Conservation (phyloP, 768 basidiomycete genomes). For the Termitomyces sp. region DNA sequence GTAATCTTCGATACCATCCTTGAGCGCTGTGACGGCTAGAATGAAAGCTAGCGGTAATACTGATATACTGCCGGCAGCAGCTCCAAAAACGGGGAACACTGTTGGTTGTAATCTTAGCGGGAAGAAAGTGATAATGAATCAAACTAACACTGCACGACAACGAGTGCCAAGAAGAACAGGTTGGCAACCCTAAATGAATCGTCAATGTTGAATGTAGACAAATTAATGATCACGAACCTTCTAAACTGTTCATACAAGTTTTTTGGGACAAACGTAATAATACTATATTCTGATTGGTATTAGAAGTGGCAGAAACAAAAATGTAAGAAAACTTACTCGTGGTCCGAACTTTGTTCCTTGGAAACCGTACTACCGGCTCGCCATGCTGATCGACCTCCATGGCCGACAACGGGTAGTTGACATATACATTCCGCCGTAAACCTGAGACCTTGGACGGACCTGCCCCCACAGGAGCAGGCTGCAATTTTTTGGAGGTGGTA, state of each 20-base stretch:
- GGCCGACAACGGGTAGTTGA: slow-evolving; percentile 67
- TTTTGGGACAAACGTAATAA: slow-evolving; percentile 88
- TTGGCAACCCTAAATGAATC: slow-evolving; percentile 68
- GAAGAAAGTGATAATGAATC: neutral
- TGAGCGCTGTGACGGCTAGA: slow-evolving; percentile 84
- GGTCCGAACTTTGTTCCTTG: slow-evolving; percentile 91
- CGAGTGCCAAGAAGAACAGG: slow-evolving; percentile 84
- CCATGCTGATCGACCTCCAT: slow-evolving; percentile 66
- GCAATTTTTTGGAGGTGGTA: slow-evolving; percentile 44
- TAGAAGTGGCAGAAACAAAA: slow-evolving; percentile 1
- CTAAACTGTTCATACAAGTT: slow-evolving; percentile 95
- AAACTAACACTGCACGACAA: slow-evolving; percentile 70
- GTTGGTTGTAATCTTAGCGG: slow-evolving; percentile 8
- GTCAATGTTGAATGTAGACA: slow-evolving; percentile 1
- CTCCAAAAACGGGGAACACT: slow-evolving; percentile 93
- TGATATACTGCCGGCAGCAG: slow-evolving; percentile 75
- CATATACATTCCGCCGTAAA: slow-evolving; percentile 70
- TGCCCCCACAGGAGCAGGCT: slow-evolving; percentile 23
- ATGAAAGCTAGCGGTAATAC: slow-evolving; percentile 88
- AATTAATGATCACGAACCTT: slow-evolving; percentile 44
- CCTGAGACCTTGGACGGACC: slow-evolving; percentile 44
- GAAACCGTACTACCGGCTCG: slow-evolving; percentile 79
- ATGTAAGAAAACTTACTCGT: slow-evolving; percentile 60
- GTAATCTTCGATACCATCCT: slow-evolving; percentile 95
- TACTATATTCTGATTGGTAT: slow-evolving; percentile 70